A percentile compares a stretch with the other conserved stretches of the same genome.
These are phyloP conservation scores for Monosporascus cannonballus DNA, from an alignment of 2,329 filamentous ascomycete genomes.

Conservation along the genomic window DNA sequence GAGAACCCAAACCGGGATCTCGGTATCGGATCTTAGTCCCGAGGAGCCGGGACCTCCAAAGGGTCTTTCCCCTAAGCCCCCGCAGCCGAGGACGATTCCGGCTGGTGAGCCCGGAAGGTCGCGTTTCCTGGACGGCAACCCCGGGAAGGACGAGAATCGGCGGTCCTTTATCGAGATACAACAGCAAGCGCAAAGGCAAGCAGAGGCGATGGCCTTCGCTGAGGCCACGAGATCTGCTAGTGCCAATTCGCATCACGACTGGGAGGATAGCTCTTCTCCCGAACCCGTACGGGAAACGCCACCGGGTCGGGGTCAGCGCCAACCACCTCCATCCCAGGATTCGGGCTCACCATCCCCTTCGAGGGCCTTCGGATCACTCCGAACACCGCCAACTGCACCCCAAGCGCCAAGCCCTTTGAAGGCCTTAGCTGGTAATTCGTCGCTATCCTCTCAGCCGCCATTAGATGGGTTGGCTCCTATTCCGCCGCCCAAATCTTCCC, in stretches of 20 bases:
- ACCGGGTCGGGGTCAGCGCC: constrained; percentile 9
- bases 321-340: constrained; percentile 12
- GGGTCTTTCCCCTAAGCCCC: constrained; percentile 13
- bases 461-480: constrained; percentile 18
- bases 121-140: constrained; percentile 28
- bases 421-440: neutral
- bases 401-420: constrained; percentile 6
- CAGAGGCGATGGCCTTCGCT: constrained; percentile 53
- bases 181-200: constrained; percentile 54
- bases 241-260: constrained; percentile 25
- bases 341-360: constrained; percentile 10
- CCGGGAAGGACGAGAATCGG: constrained; percentile 45
- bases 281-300: constrained; percentile 17
- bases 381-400: constrained; percentile 9
- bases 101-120: constrained; percentile 24
- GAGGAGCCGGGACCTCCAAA: constrained; percentile 10
- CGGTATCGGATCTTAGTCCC: constrained; percentile 21
- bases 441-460: constrained; percentile 9
- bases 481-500: constrained; percentile 8
- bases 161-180: constrained; percentile 54
- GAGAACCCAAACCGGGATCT: constrained; percentile 53
- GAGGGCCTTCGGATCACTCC: constrained; percentile 14
- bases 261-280: constrained; percentile 25
- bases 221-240: constrained; percentile 37
- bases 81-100: constrained; percentile 23